Evolutionary conservation across 2,329 filamentous ascomycete species (phyloP).

Genomic region (Blumeria hordei): DNA sequence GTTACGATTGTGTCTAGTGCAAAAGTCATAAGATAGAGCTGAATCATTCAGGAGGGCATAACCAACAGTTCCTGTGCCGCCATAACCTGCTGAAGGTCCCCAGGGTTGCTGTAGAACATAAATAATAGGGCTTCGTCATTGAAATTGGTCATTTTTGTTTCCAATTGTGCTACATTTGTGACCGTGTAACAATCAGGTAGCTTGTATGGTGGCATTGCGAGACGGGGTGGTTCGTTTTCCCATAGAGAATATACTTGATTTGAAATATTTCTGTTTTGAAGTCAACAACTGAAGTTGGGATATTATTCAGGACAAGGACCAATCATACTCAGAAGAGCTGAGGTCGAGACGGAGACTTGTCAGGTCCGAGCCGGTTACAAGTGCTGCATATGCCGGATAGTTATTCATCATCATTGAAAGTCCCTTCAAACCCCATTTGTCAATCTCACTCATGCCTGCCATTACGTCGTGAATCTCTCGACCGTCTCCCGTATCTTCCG

Average conservation of each 20-base stretch:
- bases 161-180: constrained; percentile 38
- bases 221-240: constrained; percentile 32
- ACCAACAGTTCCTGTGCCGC: constrained; percentile 38
- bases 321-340: constrained; percentile 28
- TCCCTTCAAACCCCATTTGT: constrained; percentile 42
- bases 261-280: constrained; percentile 20
- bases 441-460: constrained; percentile 32
- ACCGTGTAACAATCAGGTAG: constrained; percentile 44
- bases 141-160: constrained; percentile 40
- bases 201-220: constrained; percentile 29
- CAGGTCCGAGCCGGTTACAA: constrained; percentile 35
- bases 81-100: constrained; percentile 36
- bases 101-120: constrained; percentile 44
- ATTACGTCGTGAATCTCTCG: constrained; percentile 30
- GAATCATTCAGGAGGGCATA: background rate
- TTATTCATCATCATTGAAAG: constrained; percentile 34
- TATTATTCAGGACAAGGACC: background rate
- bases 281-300: constrained; percentile 3
- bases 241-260: constrained; percentile 36
- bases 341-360: constrained; percentile 32
- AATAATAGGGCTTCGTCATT: constrained; percentile 45
- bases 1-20: constrained; percentile 30
- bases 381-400: constrained; percentile 35
- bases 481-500: constrained; percentile 9
- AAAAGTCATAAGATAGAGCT: background rate